Conservation (phyloP, 169 alveolate species). For the Plasmodium cynomolgi region DNA sequence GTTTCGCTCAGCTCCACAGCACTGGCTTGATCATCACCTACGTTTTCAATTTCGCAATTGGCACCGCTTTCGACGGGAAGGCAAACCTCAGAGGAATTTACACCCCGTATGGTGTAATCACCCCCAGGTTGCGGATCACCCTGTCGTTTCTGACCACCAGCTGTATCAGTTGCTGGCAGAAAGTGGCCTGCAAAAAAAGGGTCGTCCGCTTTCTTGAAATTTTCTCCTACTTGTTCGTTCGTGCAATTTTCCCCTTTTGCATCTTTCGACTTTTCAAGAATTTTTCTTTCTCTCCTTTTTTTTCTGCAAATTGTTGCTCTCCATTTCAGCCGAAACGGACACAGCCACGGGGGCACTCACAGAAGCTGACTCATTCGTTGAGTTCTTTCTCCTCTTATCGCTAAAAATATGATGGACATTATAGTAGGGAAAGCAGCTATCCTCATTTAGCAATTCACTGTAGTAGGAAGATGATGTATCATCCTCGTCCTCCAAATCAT, state of each 20-base stretch:
- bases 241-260: not conserved
- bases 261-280: conserved; percentile 19
- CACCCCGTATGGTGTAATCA: not conserved
- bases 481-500: not conserved
- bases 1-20: not conserved
- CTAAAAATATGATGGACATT: not conserved
- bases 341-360: not conserved
- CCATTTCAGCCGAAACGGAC: not conserved
- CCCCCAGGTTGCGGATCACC: not conserved
- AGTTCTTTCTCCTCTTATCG: not conserved
- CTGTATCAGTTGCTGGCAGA: not conserved
- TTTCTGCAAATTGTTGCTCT: conserved; percentile 2
- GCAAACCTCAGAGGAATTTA: not conserved
- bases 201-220: conserved; percentile 9
- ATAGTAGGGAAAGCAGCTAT: not conserved
- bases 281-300: conserved; percentile 29
- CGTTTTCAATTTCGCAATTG: not conserved
- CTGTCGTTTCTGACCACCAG: not conserved
- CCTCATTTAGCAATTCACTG: conserved; percentile 10
- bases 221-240: not conserved
- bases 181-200: not conserved
- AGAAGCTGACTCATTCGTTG: not conserved
- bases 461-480: conserved; percentile 25
- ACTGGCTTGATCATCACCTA: not conserved
- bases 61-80: not conserved